Percentiles rank a stretch among this genome's conserved stretches.
Conservation (phyloP, 2,329 filamentous ascomycete species). For the Aspergillus sp. region DNA sequence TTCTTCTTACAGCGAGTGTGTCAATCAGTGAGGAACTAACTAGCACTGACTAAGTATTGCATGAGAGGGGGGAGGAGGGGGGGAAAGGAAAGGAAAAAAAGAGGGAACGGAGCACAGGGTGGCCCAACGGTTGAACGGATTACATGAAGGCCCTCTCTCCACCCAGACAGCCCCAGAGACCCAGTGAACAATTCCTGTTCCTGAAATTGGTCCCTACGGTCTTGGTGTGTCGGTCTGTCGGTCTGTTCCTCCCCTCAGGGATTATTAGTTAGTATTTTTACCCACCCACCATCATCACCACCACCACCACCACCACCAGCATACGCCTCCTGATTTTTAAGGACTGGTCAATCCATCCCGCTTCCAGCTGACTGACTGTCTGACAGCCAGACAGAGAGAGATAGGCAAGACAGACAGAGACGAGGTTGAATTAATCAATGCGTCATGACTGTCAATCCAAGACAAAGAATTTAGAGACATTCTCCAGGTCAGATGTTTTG, state of each 20-base stretch:
- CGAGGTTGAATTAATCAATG: not conserved
- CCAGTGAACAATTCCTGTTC: conserved; percentile 15
- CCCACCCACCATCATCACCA: not conserved
- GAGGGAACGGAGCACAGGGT: conserved; percentile 2
- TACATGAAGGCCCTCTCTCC: conserved; percentile 8
- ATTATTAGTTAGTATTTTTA: not conserved
- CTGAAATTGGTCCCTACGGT: conserved; percentile 7
- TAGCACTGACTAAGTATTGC: not conserved
- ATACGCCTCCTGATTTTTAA: not conserved
- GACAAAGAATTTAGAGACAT: not conserved
- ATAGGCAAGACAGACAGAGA: too few relatives aligned
- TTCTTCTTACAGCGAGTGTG: not conserved
- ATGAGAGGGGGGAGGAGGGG: not conserved
- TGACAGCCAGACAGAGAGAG: not conserved
- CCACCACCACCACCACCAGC: too few relatives aligned
- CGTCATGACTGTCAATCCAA: not conserved
- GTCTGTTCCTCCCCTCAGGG: too few relatives aligned
- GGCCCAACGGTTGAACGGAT: not conserved
- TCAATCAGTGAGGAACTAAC: not conserved
- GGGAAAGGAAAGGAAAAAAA: not conserved
- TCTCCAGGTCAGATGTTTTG: conserved; percentile 4
- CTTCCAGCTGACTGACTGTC: not conserved
- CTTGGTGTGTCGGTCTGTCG: too few relatives aligned
- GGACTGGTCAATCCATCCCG: not conserved
- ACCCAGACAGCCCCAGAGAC: conserved; percentile 14